Percentiles rank a stretch among this genome's conserved stretches.
Conservation (phyloP, 2,329 filamentous ascomycete genomes). For the Tolypocladium cylindrosporum region DNA sequence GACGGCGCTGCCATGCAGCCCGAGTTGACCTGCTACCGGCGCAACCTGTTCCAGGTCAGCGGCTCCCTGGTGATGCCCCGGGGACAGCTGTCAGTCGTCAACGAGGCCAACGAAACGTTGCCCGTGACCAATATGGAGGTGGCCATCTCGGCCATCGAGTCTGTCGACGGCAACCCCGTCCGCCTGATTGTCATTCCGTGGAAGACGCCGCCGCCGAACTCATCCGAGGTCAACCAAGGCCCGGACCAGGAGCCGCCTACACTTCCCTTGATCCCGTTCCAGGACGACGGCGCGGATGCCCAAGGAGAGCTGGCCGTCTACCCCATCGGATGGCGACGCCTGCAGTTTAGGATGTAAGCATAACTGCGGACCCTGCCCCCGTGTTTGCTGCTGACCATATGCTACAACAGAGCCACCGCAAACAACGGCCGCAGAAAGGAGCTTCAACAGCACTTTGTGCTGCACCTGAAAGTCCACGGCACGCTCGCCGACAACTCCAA, state of each 20-base stretch:
- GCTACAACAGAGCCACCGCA: constrained; percentile 63
- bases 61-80: constrained; percentile 76
- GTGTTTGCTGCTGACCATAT: not conserved
- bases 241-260: constrained; percentile 78
- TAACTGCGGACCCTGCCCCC: not conserved
- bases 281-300: constrained; percentile 45
- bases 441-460: constrained; percentile 89
- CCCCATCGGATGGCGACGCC: constrained; percentile 84
- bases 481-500: constrained; percentile 78
- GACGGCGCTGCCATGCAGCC: constrained; percentile 54
- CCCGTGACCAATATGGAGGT: constrained; percentile 77
- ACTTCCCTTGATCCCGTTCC: constrained; percentile 62
- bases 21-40: constrained; percentile 89
- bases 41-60: constrained; percentile 93
- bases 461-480: constrained; percentile 77
- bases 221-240: constrained; percentile 52
- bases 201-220: constrained; percentile 85
- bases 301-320: constrained; percentile 83
- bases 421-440: constrained; percentile 94
- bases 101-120: constrained; percentile 74
- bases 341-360: constrained; percentile 75
- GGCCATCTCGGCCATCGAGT: constrained; percentile 85
- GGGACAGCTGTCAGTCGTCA: constrained; percentile 68
- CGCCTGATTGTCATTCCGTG: constrained; percentile 95
- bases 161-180: constrained; percentile 82